Percentiles rank a stretch among this genome's conserved stretches.
These are phyloP conservation scores for Wilhelminamyces savonicus DNA, from an alignment of 805 yeast species.

Conservation along the genomic window DNA sequence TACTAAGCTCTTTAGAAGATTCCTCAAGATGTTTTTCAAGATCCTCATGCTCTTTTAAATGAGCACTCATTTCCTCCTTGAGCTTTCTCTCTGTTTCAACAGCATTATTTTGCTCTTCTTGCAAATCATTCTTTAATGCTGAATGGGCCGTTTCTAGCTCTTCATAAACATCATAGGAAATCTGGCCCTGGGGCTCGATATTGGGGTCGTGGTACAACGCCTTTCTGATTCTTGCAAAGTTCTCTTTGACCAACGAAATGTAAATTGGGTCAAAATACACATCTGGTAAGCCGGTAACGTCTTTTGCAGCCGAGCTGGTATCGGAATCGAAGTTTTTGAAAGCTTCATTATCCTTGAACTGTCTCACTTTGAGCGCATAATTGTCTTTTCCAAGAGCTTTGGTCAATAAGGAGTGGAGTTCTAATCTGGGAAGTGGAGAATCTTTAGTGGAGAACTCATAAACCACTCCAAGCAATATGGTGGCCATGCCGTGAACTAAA, in stretches of 20 bases:
- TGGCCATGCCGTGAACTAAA: slow-evolving; percentile 66
- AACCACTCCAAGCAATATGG: slow-evolving; percentile 64
- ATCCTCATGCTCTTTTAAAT: slow-evolving; percentile 10
- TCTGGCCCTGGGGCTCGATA: slow-evolving; percentile 58
- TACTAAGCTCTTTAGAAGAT: too few species aligned
- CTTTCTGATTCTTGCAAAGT: slow-evolving; percentile 57
- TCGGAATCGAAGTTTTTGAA: slow-evolving; percentile 54
- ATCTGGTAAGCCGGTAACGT: slow-evolving; percentile 82
- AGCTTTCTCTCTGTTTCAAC: slow-evolving; percentile 12
- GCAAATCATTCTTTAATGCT: slow-evolving; percentile 16
- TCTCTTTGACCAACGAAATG: slow-evolving; percentile 61
- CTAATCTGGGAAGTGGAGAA: slow-evolving; percentile 60
- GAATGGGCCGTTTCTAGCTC: slow-evolving; percentile 34
- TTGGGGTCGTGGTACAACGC: slow-evolving; percentile 72
- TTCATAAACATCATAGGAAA: slow-evolving; percentile 58
- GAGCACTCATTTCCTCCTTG: slow-evolving; percentile 9
- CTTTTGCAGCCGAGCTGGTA: slow-evolving; percentile 38
- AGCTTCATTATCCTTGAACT: slow-evolving; percentile 54
- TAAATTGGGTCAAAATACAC: slow-evolving; percentile 67
- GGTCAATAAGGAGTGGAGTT: slow-evolving; percentile 54
- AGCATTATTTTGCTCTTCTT: slow-evolving; percentile 13
- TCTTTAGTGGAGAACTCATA: slow-evolving; percentile 66
- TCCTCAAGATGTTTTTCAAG: slow-evolving; percentile 12
- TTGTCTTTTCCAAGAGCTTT: slow-evolving; percentile 78
- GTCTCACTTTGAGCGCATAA: slow-evolving; percentile 64